Evolutionary conservation across 345 rosid genomes (phyloP).

Genomic region (Hibiscus mutabilis): DNA sequence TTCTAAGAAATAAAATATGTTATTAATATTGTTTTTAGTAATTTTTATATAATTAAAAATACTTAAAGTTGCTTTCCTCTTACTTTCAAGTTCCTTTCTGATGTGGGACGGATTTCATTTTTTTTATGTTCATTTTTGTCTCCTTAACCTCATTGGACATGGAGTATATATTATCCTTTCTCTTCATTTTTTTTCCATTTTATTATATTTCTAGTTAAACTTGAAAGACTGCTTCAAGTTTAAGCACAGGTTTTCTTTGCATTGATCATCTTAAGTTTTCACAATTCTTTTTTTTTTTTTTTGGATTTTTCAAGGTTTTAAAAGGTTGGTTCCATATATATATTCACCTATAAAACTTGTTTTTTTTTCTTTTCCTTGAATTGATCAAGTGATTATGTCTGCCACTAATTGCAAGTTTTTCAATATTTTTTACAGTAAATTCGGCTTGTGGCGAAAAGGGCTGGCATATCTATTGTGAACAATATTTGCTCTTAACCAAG

Average conservation of each 20-base stretch:
- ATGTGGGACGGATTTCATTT: conserved; percentile 3
- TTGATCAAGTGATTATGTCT: background rate
- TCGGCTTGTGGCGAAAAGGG: background rate
- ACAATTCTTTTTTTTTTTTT: background rate
- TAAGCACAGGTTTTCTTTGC: background rate
- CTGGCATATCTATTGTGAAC: conserved; percentile 3
- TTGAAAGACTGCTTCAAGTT: background rate
- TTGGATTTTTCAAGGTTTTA: background rate
- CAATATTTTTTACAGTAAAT: background rate
- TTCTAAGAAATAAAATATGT: background rate
- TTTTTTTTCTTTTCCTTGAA: background rate
- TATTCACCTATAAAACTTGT: background rate
- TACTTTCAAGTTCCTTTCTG: background rate
- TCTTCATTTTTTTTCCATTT: background rate
- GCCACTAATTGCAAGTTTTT: background rate
- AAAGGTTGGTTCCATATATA: background rate
- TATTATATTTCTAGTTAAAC: background rate
- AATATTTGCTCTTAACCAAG: conserved; percentile 20
- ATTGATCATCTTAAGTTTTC: background rate
- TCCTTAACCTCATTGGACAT: conserved; percentile 12
- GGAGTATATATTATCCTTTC: conserved; percentile 10
- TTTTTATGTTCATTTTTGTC: conserved; percentile 1
- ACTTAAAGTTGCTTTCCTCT: background rate
- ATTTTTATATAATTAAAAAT: background rate
- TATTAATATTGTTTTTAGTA: background rate